A percentile compares a stretch with the other conserved stretches of the same genome.
Evolutionary conservation across 768 basidiomycete species (phyloP).

Genomic region (Termitomyces sp.): DNA sequence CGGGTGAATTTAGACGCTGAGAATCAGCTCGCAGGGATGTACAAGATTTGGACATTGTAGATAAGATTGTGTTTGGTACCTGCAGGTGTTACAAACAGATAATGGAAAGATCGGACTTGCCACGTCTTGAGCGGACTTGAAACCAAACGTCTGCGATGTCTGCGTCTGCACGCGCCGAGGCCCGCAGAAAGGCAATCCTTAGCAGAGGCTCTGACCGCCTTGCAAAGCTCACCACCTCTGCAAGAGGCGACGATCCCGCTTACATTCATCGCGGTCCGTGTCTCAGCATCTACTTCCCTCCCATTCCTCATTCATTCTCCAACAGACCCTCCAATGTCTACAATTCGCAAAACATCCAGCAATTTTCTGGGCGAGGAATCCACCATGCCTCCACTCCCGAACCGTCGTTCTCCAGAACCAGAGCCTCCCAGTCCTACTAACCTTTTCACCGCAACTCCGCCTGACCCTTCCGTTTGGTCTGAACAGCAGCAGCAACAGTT

Average conservation of each 20-base stretch:
- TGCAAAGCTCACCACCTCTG: slow-evolving; percentile 71
- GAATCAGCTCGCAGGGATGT: neutral
- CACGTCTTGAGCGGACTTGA: slow-evolving; percentile 15
- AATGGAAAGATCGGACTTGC: slow-evolving; percentile 4
- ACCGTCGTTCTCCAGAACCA: slow-evolving; percentile 21
- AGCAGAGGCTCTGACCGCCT: slow-evolving; percentile 68
- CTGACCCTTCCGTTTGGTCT: slow-evolving; percentile 60
- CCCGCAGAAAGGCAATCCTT: slow-evolving; percentile 73
- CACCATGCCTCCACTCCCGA: slow-evolving; percentile 32
- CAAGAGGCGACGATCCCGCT: slow-evolving; percentile 61
- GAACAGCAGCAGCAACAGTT: slow-evolving; percentile 66
- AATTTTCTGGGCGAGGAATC: slow-evolving; percentile 45
- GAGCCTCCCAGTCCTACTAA: slow-evolving; percentile 18
- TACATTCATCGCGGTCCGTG: slow-evolving; percentile 46
- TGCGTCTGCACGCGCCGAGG: slow-evolving; percentile 70
- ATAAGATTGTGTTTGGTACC: neutral
- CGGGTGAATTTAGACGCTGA: neutral
- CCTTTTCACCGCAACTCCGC: slow-evolving; percentile 18
- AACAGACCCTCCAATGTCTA: slow-evolving; percentile 37
- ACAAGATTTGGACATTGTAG: neutral
- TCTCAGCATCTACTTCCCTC: neutral
- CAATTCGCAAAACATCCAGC: slow-evolving; percentile 22
- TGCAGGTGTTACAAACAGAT: neutral
- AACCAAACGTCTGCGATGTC: slow-evolving; percentile 25
- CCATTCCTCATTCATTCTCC: neutral